Base-by-base conservation (phyloP, 192 early-diverging fungal genomes). In the Rhizophagus prolifer region DNA sequence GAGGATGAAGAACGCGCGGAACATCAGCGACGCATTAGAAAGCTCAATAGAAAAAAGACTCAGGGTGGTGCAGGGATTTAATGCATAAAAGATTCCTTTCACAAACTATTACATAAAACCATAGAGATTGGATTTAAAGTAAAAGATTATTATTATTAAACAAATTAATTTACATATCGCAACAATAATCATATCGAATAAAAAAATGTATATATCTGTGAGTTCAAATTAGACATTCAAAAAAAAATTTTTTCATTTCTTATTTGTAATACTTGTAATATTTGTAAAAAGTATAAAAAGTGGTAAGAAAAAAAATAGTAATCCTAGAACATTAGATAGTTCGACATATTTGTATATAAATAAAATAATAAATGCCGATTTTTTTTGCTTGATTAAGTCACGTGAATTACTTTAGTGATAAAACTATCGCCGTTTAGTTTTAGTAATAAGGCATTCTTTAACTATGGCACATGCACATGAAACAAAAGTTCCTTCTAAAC, bases 1-100 rank as follows among this genome's bases (percentile, higher is more conserved):
- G 65, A 67, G 10, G 65, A 67, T 14, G 31, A 67, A 67, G 65
- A 67, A 67, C 65, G 65, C 14, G 19, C 30, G 8, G 65, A 67
- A 21, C 65, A 67, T 3, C 65, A 41, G 41, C 16, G 65, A 12
- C 65, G 65, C 10, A 7, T 67, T 19, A 30, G 21, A n/a, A 67
- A 67, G 21, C 10, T 30, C 1, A 67, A 67, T n/a, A 38, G 9
- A 4, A 63, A 63, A 25, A 63, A 63, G 14, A 26, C 19, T 3
- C 16, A 16, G 16, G 16, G 16, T 50, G 4, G 14, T 50, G 13
- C 16, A 5, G 16, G 12, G 14, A 54, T 19, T 54, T 54, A 54
- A 54, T 47, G 46, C 47, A 16, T 9, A 41, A 41, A 7, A 54
- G 16, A 19, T 7, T 54, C 19, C 50, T n/a, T 54, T 21, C 16